phyloP scores from a whole-genome alignment of 805 yeast species.

The Starmerella scarabaei region DNA sequence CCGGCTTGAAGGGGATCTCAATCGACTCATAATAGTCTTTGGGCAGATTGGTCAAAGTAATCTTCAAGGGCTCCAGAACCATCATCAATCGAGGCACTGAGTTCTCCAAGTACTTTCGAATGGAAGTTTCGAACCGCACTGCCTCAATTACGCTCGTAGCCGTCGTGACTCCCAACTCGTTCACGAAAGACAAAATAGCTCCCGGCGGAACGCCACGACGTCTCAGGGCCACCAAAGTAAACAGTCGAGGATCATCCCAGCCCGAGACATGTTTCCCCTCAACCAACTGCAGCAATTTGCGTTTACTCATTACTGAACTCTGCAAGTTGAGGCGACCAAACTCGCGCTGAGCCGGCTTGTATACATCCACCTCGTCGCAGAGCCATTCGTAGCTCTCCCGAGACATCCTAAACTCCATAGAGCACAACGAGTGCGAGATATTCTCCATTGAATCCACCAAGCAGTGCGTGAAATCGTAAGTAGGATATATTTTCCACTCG shows the following conservation, averaged over 20 bases:
- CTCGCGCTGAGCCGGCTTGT: slow-evolving; percentile 97
- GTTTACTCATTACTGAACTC: slow-evolving; percentile 87
- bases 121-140: slow-evolving; percentile 75
- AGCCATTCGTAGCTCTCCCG: slow-evolving; percentile 98
- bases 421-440: slow-evolving; percentile 90
- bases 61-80: slow-evolving; percentile 73
- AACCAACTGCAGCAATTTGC: slow-evolving; percentile 89
- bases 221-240: slow-evolving; percentile 83
- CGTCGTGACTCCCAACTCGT: slow-evolving; percentile 94
- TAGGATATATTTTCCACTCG: slow-evolving; percentile 96
- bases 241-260: slow-evolving; percentile 97
- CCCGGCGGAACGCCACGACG: slow-evolving; percentile 99
- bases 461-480: slow-evolving; percentile 98
- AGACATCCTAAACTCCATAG: slow-evolving; percentile 83
- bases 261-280: slow-evolving; percentile 71
- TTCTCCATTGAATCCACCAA: slow-evolving; percentile 95
- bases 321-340: slow-evolving; percentile 92
- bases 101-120: slow-evolving; percentile 76
- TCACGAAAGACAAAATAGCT: slow-evolving; percentile 82
- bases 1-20: slow-evolving; percentile 82
- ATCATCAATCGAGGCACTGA: slow-evolving; percentile 92
- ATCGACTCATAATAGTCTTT: slow-evolving; percentile 61
- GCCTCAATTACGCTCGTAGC: slow-evolving; percentile 84
- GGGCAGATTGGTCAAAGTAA: slow-evolving; percentile 66
- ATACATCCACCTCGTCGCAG: slow-evolving; percentile 87